Evolutionary conservation across 208 protist species (phyloP).

Genomic region (Crithidia brevicula): DNA sequence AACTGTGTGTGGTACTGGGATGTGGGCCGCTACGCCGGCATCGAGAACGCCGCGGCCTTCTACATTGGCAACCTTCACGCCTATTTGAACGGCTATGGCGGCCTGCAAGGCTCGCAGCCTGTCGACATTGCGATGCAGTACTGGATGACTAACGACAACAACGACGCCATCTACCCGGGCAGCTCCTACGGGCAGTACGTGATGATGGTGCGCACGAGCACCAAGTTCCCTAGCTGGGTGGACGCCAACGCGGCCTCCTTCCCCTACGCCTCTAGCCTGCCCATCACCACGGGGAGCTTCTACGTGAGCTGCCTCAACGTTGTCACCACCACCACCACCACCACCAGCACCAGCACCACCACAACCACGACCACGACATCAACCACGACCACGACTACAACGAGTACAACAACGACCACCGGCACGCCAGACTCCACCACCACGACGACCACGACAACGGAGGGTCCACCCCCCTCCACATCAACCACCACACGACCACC

Average conservation of each 20-base stretch:
- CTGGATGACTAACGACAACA: conserved; percentile 7
- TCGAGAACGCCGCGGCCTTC: conserved; percentile 11
- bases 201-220: conserved; percentile 9
- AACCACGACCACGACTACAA: not conserved
- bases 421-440: conserved; percentile 1
- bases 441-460: conserved; percentile 4
- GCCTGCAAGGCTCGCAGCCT: not conserved
- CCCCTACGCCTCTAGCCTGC: not conserved
- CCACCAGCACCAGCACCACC: conserved; percentile 1
- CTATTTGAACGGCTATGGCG: not conserved
- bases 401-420: not conserved
- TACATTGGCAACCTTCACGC: conserved; percentile 32
- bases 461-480: not conserved
- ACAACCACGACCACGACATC: conserved; percentile 2
- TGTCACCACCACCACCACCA: not conserved
- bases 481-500: conserved; percentile 4
- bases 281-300: not conserved
- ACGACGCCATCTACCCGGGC: conserved; percentile 8
- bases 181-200: conserved; percentile 5
- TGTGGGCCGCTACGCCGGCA: conserved; percentile 8
- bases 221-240: conserved; percentile 13
- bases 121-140: conserved; percentile 1
- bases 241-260: not conserved
- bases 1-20: conserved; percentile 39
- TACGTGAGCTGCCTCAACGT: not conserved